A percentile compares a stretch with the other conserved stretches of the same genome.
Conservation (phyloP, 2,329 filamentous ascomycete species). For the Leptosphaerulina australis region DNA sequence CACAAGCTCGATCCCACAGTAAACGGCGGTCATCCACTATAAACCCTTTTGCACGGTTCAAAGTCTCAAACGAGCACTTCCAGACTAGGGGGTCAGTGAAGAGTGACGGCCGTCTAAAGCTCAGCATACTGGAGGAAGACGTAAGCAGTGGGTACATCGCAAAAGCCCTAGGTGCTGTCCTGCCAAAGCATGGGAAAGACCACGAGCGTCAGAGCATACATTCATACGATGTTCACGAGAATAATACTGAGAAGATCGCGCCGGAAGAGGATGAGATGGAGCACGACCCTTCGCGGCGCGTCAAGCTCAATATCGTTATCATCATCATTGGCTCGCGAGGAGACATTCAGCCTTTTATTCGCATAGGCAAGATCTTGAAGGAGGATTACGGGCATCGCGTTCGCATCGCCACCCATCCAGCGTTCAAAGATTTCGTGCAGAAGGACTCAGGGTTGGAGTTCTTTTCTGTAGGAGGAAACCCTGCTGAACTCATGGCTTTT, state of each 20-base stretch:
- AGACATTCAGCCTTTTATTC: constrained; percentile 80
- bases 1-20: constrained; percentile 1
- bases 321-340: constrained; percentile 83
- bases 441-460: constrained; percentile 76
- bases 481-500: constrained; percentile 82
- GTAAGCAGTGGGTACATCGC: constrained; percentile 73
- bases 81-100: constrained; percentile 69
- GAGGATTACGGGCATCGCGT: constrained; percentile 75
- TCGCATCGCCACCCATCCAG: constrained; percentile 77
- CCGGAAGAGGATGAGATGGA: constrained; percentile 46
- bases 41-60: constrained; percentile 60
- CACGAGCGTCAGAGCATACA: constrained; percentile 43
- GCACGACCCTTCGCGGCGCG: constrained; percentile 41
- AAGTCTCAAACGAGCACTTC: constrained; percentile 68
- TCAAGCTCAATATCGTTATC: constrained; percentile 75
- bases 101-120: constrained; percentile 72
- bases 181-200: constrained; percentile 61
- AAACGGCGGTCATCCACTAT: constrained; percentile 16
- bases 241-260: constrained; percentile 30
- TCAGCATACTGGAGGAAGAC: constrained; percentile 71
- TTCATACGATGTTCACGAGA: constrained; percentile 17
- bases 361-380: constrained; percentile 73
- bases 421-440: constrained; percentile 76
- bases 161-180: constrained; percentile 71
- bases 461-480: constrained; percentile 79